A percentile compares a stretch with the other conserved stretches of the same genome.
phyloP scores from a whole-genome alignment of 106 monocot species.

The Gastrodia elata region DNA sequence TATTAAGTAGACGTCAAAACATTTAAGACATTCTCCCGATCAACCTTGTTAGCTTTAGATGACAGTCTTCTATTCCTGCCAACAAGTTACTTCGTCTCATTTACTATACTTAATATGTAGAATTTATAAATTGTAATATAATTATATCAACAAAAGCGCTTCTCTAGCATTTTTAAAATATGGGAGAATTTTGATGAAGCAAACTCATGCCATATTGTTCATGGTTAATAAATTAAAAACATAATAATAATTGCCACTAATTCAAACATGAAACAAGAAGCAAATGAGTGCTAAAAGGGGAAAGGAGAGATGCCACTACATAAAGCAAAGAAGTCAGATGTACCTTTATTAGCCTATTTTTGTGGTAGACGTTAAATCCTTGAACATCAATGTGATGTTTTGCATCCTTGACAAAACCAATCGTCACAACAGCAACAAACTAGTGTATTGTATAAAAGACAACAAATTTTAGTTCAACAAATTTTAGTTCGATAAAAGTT shows the following conservation, averaged over 20 bases:
- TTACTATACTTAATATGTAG: neutral
- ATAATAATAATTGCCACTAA: neutral
- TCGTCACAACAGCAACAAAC: conserved; percentile 79
- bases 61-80: neutral
- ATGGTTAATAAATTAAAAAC: neutral
- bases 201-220: neutral
- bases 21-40: neutral
- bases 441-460: conserved; percentile 9
- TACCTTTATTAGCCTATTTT: conserved; percentile 94
- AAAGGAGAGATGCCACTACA: neutral
- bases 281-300: neutral
- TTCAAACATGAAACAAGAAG: neutral
- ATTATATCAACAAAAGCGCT: no score
- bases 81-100: neutral
- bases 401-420: conserved; percentile 97
- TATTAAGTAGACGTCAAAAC: neutral
- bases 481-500: neutral
- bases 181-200: no score
- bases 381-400: conserved; percentile 96
- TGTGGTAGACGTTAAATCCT: conserved; percentile 98
- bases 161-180: neutral
- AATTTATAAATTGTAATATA: neutral
- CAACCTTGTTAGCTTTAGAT: neutral
- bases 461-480: neutral
- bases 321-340: neutral